Base-by-base conservation (phyloP, 257 asterid species). In the Anisodus acutangulus region DNA sequence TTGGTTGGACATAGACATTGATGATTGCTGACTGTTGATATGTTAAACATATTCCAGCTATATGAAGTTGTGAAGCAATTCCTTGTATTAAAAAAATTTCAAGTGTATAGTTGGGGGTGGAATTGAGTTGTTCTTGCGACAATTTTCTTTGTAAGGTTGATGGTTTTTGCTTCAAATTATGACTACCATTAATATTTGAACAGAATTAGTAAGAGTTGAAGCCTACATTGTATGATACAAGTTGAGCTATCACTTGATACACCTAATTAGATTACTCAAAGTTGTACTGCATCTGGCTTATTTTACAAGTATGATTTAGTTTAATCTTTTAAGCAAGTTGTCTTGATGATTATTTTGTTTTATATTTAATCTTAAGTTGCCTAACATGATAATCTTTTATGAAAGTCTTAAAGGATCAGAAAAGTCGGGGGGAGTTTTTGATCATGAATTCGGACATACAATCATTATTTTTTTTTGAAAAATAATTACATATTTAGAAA, bases 21-120 rank as follows among this genome's bases (percentile, higher is more conserved):
- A 76, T 76, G 19, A 76, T 2, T 76, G 81, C 47, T 53, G 81
- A 49, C 63, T 6, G 26, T 76, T 76, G 63, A 76, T 76, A 22
- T 6, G 62, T 53, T 51, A 7, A 76, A 51, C 2, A 49, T 22
- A 76, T 76, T 74, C 13, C 8, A 3, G 45, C 22, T 76, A 0
- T 19, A 47, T 76, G 1, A 7, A 19, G 5, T 41, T 41, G 15
- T 58, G 26, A 0, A 15, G 63, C 63, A 58, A 22, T 58, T 1
- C 22, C n/a, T 58, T 16, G 63, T 16, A 58, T 58, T 58, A 15
- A 2, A 16, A 6, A 58, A 19, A 19, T n/a, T 62, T 1, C 12
- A 62, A 53, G 62, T 53, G 64, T 78, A 78, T 6, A 51, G 45
- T 3, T 78, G 49, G 26, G 26, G 15, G 15, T 51, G 64, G 15